Evolutionary conservation across 2,329 filamentous ascomycete species (phyloP).

Genomic region (Trichothecium roseum): DNA sequence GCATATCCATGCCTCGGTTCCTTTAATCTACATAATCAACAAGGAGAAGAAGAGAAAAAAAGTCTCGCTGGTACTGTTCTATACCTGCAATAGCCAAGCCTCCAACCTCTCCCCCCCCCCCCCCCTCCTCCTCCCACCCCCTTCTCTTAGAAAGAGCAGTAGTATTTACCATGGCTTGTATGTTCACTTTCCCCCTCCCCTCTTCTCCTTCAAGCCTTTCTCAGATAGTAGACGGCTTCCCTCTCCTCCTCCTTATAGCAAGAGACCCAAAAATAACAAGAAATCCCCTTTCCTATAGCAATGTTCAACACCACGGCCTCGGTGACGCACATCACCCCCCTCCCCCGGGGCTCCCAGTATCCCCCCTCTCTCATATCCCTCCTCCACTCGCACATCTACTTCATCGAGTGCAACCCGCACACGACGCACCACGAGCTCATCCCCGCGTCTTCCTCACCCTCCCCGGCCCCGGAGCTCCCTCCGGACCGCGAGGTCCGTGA

Average conservation of each 20-base stretch:
- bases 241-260: neutral
- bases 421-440: slow-evolving; percentile 31
- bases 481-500: slow-evolving; percentile 12
- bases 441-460: slow-evolving; percentile 13
- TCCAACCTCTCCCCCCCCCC: no score
- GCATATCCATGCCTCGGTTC: no score
- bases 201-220: neutral
- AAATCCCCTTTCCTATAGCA: slow-evolving; percentile 11
- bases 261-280: no score
- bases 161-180: no score
- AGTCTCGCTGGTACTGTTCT: no score
- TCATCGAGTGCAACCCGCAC: slow-evolving; percentile 42
- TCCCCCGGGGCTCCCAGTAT: slow-evolving; percentile 25
- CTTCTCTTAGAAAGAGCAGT: no score
- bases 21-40: no score
- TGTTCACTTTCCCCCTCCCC: no score
- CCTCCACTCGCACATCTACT: slow-evolving; percentile 41
- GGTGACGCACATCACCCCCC: slow-evolving; percentile 29
- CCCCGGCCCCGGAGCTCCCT: slow-evolving; percentile 18
- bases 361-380: slow-evolving; percentile 22
- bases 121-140: no score
- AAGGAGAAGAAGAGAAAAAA: no score
- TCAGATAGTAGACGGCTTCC: neutral
- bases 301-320: slow-evolving; percentile 34
- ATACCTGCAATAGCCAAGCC: no score